Evolutionary conservation across 768 basidiomycete genomes (phyloP), one percentile per base, ranked within the genome.

Genomic region (Dacryopinax primogenitus): DNA sequence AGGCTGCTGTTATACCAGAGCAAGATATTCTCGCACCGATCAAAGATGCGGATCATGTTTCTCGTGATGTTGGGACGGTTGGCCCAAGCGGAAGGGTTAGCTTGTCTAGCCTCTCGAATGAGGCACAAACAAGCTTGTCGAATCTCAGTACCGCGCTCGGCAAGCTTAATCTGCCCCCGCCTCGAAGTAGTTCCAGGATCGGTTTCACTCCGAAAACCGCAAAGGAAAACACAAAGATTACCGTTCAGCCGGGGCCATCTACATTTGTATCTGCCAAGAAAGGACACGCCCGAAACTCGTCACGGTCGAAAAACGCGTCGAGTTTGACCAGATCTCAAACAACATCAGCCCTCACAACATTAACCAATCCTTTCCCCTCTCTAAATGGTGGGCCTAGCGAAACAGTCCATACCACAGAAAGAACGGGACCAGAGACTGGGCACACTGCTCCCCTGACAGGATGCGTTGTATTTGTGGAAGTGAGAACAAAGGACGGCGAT

Each of bases 401-500:
- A n/a, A 28, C 33, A 12, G n/a, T 45, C 16, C 23, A 37, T 21
- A n/a, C n/a, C n/a, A n/a, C n/a, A n/a, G n/a, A n/a, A n/a, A n/a
- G n/a, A n/a, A n/a, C n/a, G n/a, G n/a, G n/a, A n/a, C n/a, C n/a
- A n/a, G n/a, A n/a, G n/a, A n/a, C n/a, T n/a, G n/a, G n/a, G n/a
- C 26, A 18, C 26, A 37, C 41, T 23, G 64, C 81, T 62, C 79
- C 87, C 35, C 76, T 94, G 66, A 84, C 85, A 64, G 82, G 84
- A 13, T 92, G 91, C 64, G 80, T 81, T 1, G 84, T 92, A 9
- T 93, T 90, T 70, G 91, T 94, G 61, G 92, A 94, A 71, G 89
- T 95, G 30, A 72, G 79, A 67, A 84, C 83, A 13, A 81, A 81
- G 34, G 84, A 86, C 66, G 90, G 88, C 0, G 89, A 90, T 63